phyloP scores from a whole-genome alignment of 2,329 filamentous ascomycete species.

The Scedosporium dehoogii region DNA sequence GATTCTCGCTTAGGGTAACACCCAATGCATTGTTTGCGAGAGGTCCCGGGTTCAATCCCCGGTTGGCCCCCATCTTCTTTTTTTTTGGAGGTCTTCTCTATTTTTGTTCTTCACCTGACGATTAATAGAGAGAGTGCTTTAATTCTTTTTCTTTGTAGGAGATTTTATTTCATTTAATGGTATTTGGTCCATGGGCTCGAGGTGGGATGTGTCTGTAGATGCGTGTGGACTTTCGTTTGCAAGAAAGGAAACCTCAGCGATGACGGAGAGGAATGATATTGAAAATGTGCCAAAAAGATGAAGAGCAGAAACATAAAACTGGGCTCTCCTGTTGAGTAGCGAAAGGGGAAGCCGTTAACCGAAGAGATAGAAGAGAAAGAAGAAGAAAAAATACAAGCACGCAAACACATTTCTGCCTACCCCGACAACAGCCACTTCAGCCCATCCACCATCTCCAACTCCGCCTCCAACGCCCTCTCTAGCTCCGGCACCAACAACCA shows the following conservation, averaged over 20 bases:
- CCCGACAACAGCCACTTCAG: slow-evolving; percentile 25
- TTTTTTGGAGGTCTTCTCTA: neutral
- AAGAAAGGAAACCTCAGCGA: too few species aligned
- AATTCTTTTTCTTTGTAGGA: neutral
- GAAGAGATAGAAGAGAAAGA: neutral
- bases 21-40: slow-evolving; percentile 10
- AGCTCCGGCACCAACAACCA: slow-evolving; percentile 37
- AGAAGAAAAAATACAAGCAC: neutral
- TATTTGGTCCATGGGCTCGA: neutral
- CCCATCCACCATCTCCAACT: slow-evolving; percentile 30
- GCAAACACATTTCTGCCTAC: neutral
- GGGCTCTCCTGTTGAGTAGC: too few species aligned
- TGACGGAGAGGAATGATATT: too few species aligned
- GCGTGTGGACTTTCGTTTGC: too few species aligned
- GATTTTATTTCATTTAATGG: neutral
- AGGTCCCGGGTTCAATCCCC: neutral
- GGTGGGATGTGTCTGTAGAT: too few species aligned
- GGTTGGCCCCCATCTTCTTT: neutral
- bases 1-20: slow-evolving; percentile 9
- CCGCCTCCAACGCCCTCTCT: slow-evolving; percentile 28
- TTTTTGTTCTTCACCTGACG: too few species aligned
- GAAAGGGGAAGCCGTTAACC: neutral
- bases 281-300: too few species aligned
- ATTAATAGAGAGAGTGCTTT: neutral
- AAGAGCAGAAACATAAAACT: too few species aligned